Evolutionary conservation across 2,329 filamentous ascomycete genomes (phyloP).

Genomic region (Hymenoscyphus salicellus): DNA sequence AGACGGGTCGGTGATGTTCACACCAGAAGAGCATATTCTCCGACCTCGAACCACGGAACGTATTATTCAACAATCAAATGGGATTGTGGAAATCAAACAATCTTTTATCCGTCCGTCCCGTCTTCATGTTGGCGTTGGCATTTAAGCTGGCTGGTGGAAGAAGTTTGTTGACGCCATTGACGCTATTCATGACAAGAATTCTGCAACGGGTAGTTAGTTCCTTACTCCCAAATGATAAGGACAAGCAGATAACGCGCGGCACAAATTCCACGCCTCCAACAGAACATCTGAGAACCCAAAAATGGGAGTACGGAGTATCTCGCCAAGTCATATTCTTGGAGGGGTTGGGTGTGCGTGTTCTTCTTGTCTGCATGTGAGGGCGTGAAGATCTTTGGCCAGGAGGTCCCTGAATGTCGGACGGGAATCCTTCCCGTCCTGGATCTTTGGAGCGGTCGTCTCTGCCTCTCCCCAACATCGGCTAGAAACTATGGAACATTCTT

Average conservation of each 20-base stretch:
- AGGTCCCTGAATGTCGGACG: not conserved
- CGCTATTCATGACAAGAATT: not conserved
- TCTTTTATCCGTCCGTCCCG: not conserved
- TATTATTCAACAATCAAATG: too few relatives aligned
- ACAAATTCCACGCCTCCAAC: not conserved
- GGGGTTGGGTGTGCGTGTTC: too few relatives aligned
- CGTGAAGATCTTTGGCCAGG: not conserved
- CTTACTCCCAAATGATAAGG: not conserved
- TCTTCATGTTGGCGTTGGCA: not conserved
- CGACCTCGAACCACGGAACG: not conserved
- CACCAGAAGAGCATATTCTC: not conserved
- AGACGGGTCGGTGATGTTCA: not conserved
- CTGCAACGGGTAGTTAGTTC: not conserved
- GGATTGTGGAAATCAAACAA: not conserved
- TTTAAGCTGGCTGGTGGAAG: not conserved
- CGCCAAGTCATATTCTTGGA: too few relatives aligned
- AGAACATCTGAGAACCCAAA: not conserved
- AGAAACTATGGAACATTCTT: conserved; percentile 1
- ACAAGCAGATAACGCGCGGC: not conserved
- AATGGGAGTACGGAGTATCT: not conserved
- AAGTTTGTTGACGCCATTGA: not conserved
- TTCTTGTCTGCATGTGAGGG: not conserved
- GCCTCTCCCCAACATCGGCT: not conserved
- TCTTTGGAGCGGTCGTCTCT: not conserved
- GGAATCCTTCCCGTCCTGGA: not conserved